Evolutionary conservation across 495 filamentous ascomycete genomes (phyloP).

Genomic region (Talaromyces adpressus): DNA sequence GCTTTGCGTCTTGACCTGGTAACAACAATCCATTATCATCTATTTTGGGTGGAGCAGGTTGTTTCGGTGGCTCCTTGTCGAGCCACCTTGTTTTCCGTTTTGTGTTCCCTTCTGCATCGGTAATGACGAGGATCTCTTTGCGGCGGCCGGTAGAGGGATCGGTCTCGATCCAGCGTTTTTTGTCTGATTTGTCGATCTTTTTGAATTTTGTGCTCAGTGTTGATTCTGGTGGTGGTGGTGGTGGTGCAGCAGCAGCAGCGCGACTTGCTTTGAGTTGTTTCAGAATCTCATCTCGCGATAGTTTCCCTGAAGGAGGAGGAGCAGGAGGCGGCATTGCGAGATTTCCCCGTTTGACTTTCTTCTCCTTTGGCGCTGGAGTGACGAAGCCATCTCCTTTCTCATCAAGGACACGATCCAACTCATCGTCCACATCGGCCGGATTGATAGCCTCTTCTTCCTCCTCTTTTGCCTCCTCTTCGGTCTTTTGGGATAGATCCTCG

Average conservation of each 20-base stretch:
- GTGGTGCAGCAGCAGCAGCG: conserved; percentile 49
- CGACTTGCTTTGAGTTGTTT: conserved; percentile 73
- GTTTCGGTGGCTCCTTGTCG: conserved; percentile 36
- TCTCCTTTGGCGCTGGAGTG: conserved; percentile 32
- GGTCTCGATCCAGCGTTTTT: conserved; percentile 65
- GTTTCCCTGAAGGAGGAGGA: conserved; percentile 48
- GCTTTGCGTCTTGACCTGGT: conserved; percentile 57
- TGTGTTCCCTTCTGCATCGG: conserved; percentile 79
- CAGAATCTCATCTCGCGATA: conserved; percentile 76
- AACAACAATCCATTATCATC: conserved; percentile 47
- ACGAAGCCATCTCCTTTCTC: conserved; percentile 46
- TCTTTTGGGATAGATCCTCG: conserved; percentile 49
- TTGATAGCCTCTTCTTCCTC: conserved; percentile 30
- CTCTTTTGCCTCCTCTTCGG: conserved; percentile 12
- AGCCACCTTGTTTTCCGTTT: conserved; percentile 68
- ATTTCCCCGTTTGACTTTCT: conserved; percentile 68
- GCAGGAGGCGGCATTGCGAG: conserved; percentile 58
- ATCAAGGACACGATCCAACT: conserved; percentile 64
- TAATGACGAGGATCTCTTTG: conserved; percentile 75
- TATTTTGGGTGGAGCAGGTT: conserved; percentile 21
- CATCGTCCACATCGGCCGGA: conserved; percentile 65
- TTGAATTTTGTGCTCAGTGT: conserved; percentile 71
- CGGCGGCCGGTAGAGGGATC: conserved; percentile 55
- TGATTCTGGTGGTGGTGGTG: conserved; percentile 43
- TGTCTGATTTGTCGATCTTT: conserved; percentile 56